Conservation (phyloP, 2,329 filamentous ascomycete species). For the Neonectria punicea region DNA sequence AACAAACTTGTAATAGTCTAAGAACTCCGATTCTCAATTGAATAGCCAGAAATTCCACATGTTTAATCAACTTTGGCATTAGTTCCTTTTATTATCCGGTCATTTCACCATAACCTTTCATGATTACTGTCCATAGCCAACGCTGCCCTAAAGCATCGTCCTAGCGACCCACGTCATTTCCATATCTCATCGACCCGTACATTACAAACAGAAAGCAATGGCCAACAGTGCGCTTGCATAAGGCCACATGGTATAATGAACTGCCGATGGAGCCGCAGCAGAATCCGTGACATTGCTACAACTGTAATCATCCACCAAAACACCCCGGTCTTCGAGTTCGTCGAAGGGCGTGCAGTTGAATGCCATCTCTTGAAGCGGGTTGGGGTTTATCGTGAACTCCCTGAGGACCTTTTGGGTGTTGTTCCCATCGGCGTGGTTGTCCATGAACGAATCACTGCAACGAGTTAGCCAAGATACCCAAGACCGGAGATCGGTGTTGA, state of each 20-base stretch:
- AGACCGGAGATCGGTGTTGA: background rate
- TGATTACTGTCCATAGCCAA: background rate
- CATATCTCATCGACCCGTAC: background rate
- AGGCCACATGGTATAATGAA: background rate
- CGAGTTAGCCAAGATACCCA: background rate
- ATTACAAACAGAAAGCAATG: background rate
- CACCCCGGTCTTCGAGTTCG: constrained; percentile 15
- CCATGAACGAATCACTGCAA: constrained; percentile 24
- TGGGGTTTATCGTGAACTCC: constrained; percentile 12
- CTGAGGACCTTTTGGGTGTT: constrained; percentile 20
- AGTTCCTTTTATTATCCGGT: background rate
- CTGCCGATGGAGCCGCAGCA: background rate
- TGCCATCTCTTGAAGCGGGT: background rate
- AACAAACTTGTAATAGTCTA: too few species aligned
- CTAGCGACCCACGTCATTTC: background rate
- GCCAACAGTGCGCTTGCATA: constrained; percentile 3
- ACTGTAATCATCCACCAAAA: constrained; percentile 18
- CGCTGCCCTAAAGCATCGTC: background rate
- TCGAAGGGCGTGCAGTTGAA: constrained; percentile 32
- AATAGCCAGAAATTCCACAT: background rate
- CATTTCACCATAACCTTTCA: background rate
- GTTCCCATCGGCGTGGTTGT: constrained; percentile 19
- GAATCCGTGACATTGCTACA: constrained; percentile 16
- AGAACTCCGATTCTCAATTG: too few species aligned
- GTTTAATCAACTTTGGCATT: background rate